Conservation (phyloP, 140 eudicot genomes). For the Cichorium intybus region DNA sequence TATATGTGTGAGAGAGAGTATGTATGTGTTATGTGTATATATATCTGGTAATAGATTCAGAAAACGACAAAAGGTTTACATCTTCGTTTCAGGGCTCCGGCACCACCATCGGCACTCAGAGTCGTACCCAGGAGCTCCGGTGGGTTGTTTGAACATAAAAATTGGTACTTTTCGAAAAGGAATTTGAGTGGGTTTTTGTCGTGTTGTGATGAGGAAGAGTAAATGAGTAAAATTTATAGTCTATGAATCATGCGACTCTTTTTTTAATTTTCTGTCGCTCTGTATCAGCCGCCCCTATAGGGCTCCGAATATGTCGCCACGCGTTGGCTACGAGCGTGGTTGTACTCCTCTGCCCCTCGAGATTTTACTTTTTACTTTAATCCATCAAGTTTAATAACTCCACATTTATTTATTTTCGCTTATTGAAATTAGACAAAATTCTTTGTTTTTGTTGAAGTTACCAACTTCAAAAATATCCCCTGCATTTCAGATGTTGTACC, state of each 20-base stretch:
- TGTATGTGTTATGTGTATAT: background rate
- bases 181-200: slow-evolving; percentile 31
- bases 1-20: slow-evolving; percentile 3
- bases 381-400: background rate
- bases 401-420: background rate
- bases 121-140: background rate
- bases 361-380: background rate
- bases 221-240: slow-evolving; percentile 12
- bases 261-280: slow-evolving; percentile 11
- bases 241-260: slow-evolving; percentile 32
- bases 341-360: background rate
- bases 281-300: slow-evolving; percentile 40
- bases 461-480: background rate
- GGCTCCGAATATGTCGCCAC: slow-evolving; percentile 28
- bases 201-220: slow-evolving; percentile 12
- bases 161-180: background rate
- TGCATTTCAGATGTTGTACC: background rate
- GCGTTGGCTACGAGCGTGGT: slow-evolving; percentile 4
- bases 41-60: background rate
- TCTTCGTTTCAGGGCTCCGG: slow-evolving; percentile 3
- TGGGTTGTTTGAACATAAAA: background rate
- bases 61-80: slow-evolving; percentile 24
- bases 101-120: background rate
- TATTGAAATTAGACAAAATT: background rate
- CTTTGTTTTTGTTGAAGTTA: background rate